Evolutionary conservation across 257 asterid species (phyloP).

Genomic region (Penstemon eatonii): DNA sequence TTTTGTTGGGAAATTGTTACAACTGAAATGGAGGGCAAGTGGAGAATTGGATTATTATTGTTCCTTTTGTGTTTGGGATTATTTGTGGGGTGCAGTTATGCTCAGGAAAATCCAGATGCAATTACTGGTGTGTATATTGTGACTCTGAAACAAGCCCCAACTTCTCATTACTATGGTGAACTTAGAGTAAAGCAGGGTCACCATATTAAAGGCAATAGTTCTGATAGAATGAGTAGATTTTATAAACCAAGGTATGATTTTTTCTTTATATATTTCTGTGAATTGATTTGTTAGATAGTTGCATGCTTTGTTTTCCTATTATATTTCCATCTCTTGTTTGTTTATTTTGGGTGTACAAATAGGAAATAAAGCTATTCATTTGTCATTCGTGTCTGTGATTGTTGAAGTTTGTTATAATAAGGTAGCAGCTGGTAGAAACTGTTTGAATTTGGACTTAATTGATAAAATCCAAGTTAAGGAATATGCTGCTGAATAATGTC

Average conservation of each 20-base stretch:
- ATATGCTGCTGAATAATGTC: background rate
- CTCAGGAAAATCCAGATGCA: conserved; percentile 45
- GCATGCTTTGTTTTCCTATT: background rate
- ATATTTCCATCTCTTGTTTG: conserved; percentile 20
- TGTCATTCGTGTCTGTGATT: background rate
- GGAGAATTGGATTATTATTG: conserved; percentile 36
- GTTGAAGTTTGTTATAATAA: too few species aligned
- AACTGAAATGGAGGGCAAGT: conserved; percentile 47
- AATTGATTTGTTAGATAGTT: background rate
- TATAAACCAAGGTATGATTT: conserved; percentile 47
- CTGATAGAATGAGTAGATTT: conserved; percentile 51
- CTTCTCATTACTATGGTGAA: conserved; percentile 55
- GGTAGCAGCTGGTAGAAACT: background rate
- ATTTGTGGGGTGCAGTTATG: conserved; percentile 40
- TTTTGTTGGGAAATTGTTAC: conserved; percentile 23
- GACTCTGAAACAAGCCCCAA: conserved; percentile 72
- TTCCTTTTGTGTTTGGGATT: conserved; percentile 50
- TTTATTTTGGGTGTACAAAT: background rate
- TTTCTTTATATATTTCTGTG: background rate
- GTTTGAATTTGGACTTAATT: background rate
- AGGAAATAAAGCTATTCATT: background rate
- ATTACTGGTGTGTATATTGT: conserved; percentile 75
- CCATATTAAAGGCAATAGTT: conserved; percentile 39
- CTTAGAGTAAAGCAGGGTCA: conserved; percentile 48
- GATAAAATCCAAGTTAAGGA: conserved; percentile 1